Evolutionary conservation across 2,329 filamentous ascomycete genomes (phyloP), one percentile per base, ranked within the genome.

Genomic region (Colletotrichum tanaceti): DNA sequence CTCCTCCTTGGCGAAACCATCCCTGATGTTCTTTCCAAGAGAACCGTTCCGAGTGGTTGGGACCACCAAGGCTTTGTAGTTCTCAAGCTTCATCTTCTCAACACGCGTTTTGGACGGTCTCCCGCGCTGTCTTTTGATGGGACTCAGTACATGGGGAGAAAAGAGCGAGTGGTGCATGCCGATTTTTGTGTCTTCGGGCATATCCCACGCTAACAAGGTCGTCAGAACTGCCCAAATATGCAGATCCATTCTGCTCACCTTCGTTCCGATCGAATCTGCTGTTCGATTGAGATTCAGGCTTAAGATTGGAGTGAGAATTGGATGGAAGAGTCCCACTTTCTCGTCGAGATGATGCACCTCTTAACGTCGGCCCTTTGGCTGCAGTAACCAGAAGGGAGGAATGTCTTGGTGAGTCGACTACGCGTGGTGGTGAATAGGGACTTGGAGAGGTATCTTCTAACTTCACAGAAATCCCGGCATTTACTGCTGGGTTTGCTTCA

Each of bases 1-100:
- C n/a, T 62, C 47, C 10, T 53, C 13, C n/a, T 41, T 22, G 18
- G 43, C 22, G 6, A 62, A 62, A 13, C 58, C 58, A 54, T 62
- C 58, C 14, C 47, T 54, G 24, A 53, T 35, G 24, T 38, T 35
- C 44, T 44, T 18, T 28, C 13, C 22, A 32, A 44, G 24, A 32
- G 38, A 22, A 20, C 5, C 5, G 9, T 61, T 38, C 18, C 32
- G 24, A 9, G 32, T 52, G 39, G 9, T 18, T n/a, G 59, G 24
- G 7, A 14, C n/a, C 14, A 24, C 6, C 18, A 32, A 14, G 11
- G 20, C 13, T 11, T 24, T 54, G 47, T 44, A 46, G 9, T 44
- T 22, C 16, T 60, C 46, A 22, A 52, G 10, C 3, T 6, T 52
- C 22, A 50, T 60, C 22, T 52, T 43, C 3, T n/a, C 20, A 18